Evolutionary conservation across 2,329 filamentous ascomycete genomes (phyloP), one percentile per base, ranked within the genome.

Genomic region (Amylocarpus encephaloides): DNA sequence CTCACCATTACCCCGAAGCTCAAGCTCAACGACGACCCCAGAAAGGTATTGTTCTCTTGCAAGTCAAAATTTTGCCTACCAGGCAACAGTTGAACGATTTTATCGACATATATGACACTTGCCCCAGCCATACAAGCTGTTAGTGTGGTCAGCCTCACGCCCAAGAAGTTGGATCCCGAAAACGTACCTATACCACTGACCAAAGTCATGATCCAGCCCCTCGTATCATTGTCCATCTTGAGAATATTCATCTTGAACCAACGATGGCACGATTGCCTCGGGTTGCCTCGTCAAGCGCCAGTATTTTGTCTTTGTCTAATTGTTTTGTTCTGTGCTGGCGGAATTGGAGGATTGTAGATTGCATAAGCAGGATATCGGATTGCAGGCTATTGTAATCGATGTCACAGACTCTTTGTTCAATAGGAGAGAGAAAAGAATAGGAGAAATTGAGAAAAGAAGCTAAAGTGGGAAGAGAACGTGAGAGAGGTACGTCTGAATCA

Each of bases 1-100:
- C 80, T 58, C 68, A 95, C 91, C 90, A 98, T 95, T 41, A 97
- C 91, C 39, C 93, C 92, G 59, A 95, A 95, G 66, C 90, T 96
- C 57, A 98, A 71, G 68, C 91, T 95, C 53, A 97, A 71, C 0
- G 92, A 96, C 18, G 83, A 82, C 1, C 91, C 91, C 4, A 96
- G 76, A 66, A 98, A 98, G 18, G 75, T 75, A 71, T 88, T 92
- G 70, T 88, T 96, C 55, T 95, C 86, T 64, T 94, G 82, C 59
- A 98, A 94, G 60, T 82, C 80, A 67, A 97, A 98, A 65, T 83
- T 76, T 61, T 76, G 80, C 68, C 85, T 82, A 46, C 85, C 80
- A 3, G 88, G 86, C 44, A 95, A 73, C 46, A 78, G 75, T 50
- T 83, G 83, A 44, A 95, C 74, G 48, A 95, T 63, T 35, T 89